Evolutionary conservation across 306 rosid species (phyloP).

Genomic region (Cucumis hystrix): DNA sequence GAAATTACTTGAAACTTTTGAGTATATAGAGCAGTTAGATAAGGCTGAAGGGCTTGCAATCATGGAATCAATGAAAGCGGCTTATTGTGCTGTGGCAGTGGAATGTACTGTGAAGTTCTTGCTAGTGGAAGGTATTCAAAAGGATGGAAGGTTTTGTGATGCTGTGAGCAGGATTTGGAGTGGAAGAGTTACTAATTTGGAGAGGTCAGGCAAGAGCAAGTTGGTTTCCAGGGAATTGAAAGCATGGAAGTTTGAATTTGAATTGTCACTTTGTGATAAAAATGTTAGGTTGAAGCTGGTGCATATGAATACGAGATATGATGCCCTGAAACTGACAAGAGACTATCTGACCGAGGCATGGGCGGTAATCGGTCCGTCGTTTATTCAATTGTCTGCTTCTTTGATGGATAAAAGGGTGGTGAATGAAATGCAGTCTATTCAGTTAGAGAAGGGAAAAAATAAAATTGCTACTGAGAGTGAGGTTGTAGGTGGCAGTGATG

Average conservation of each 20-base stretch:
- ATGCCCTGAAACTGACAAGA: constrained; percentile 28
- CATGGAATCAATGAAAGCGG: constrained; percentile 27
- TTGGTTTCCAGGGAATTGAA: constrained; percentile 29
- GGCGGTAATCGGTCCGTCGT: constrained; percentile 40
- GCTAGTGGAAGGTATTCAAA: constrained; percentile 13
- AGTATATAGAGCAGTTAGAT: constrained; percentile 34
- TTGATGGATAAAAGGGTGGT: not conserved
- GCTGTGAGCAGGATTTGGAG: constrained; percentile 55
- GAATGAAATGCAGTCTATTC: not conserved
- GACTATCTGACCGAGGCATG: constrained; percentile 46
- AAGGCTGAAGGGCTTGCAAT: constrained; percentile 6
- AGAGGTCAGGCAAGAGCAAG: constrained; percentile 9
- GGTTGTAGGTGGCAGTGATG: constrained; percentile 5
- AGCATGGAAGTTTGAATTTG: constrained; percentile 32
- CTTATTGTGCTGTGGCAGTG: constrained; percentile 59
- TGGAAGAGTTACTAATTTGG: constrained; percentile 23
- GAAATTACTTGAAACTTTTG: constrained; percentile 28
- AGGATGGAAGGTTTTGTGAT: constrained; percentile 21
- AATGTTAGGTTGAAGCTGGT: constrained; percentile 27
- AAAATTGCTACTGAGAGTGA: not conserved
- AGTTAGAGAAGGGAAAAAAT: not conserved
- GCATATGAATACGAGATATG: constrained; percentile 30
- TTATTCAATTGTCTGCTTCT: constrained; percentile 19
- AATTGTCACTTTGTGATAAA: constrained; percentile 41
- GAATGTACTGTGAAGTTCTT: constrained; percentile 57